Evolutionary conservation across 2,329 filamentous ascomycete species (phyloP).

Genomic region (Didymella exigua): DNA sequence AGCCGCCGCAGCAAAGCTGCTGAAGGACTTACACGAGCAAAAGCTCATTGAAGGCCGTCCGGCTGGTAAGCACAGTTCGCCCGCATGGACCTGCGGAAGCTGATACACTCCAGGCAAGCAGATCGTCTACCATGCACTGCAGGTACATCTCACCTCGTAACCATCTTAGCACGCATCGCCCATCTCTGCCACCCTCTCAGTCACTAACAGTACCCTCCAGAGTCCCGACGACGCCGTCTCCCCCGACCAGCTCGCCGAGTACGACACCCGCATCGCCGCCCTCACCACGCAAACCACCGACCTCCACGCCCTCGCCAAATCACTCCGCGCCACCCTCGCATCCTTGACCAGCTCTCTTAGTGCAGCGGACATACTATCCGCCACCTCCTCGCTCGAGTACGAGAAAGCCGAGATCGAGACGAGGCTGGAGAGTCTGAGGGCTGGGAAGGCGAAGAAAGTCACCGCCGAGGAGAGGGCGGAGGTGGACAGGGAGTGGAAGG

Average conservation of each 20-base stretch:
- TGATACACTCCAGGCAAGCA: slow-evolving; percentile 60
- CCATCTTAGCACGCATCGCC: neutral
- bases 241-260: slow-evolving; percentile 55
- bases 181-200: neutral
- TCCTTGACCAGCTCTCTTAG: slow-evolving; percentile 57
- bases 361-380: slow-evolving; percentile 55
- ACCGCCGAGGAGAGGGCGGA: slow-evolving; percentile 55
- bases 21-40: slow-evolving; percentile 67
- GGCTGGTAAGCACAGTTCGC: slow-evolving; percentile 50
- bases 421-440: slow-evolving; percentile 51
- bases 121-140: slow-evolving; percentile 63
- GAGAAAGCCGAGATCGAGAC: slow-evolving; percentile 52
- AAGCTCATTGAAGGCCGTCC: slow-evolving; percentile 63
- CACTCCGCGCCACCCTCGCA: slow-evolving; percentile 55
- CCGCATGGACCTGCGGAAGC: neutral
- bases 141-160: slow-evolving; percentile 42
- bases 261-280: slow-evolving; percentile 56
- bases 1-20: slow-evolving; percentile 64
- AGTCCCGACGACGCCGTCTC: slow-evolving; percentile 56
- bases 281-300: slow-evolving; percentile 54
- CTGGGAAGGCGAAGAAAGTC: slow-evolving; percentile 53
- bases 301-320: slow-evolving; percentile 56
- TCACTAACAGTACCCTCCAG: slow-evolving; percentile 42
- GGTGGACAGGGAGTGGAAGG: slow-evolving; percentile 55
- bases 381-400: slow-evolving; percentile 51